Percentiles rank a stretch among this genome's conserved stretches.
Evolutionary conservation across 495 filamentous ascomycete species (phyloP).

Genomic region (Aspergillus panamensis): DNA sequence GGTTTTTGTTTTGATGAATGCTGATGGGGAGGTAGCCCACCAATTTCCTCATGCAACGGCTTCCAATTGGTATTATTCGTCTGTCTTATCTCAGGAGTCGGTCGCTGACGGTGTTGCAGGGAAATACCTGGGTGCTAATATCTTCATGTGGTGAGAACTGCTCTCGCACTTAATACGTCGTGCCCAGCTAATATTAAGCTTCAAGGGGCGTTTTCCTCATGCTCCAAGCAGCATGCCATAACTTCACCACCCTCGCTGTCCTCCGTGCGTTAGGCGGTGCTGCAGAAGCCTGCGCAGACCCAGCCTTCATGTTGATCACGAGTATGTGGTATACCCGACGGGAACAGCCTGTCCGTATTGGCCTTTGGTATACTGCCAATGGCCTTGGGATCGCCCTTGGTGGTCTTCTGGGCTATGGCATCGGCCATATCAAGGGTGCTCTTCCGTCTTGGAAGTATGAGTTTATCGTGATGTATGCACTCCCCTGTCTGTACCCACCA

Average conservation of each 20-base stretch:
- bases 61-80: slow-evolving; percentile 47
- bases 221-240: slow-evolving; percentile 52
- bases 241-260: slow-evolving; percentile 50
- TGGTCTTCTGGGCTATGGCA: slow-evolving; percentile 57
- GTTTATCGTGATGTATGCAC: slow-evolving; percentile 44
- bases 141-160: slow-evolving; percentile 51
- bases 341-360: slow-evolving; percentile 58
- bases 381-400: slow-evolving; percentile 57
- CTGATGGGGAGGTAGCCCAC: slow-evolving; percentile 30
- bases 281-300: slow-evolving; percentile 52
- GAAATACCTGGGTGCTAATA: slow-evolving; percentile 57
- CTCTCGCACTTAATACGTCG: neutral
- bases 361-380: slow-evolving; percentile 58
- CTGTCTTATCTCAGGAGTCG: too few relatives aligned
- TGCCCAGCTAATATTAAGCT: neutral
- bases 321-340: slow-evolving; percentile 52
- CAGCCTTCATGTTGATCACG: slow-evolving; percentile 37
- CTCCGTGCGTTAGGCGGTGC: slow-evolving; percentile 52
- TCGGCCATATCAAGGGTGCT: slow-evolving; percentile 51
- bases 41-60: slow-evolving; percentile 53
- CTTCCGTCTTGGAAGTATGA: slow-evolving; percentile 57
- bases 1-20: neutral
- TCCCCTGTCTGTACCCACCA: neutral
- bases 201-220: slow-evolving; percentile 52
- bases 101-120: slow-evolving; percentile 27